These are phyloP conservation scores for Solanum sitiens DNA, from an alignment of 257 asterid species.

Conservation along the genomic window DNA sequence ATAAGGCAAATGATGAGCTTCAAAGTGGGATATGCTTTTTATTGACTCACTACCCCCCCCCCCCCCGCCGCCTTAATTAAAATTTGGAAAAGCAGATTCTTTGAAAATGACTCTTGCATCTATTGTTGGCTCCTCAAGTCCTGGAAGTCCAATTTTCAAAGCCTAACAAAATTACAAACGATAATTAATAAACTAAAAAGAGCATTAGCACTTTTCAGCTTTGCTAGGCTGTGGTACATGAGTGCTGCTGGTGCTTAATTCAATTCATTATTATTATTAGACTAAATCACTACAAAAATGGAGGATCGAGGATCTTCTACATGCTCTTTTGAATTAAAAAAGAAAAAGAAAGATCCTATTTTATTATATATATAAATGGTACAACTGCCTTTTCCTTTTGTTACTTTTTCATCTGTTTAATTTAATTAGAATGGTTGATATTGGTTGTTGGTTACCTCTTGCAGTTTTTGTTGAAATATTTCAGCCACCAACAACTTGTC, in stretches of 20 bases:
- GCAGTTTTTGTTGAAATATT: neutral
- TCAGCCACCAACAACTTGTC: neutral
- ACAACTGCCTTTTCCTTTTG: neutral
- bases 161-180: neutral
- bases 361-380: neutral
- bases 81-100: constrained; percentile 15
- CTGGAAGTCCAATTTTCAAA: constrained; percentile 23
- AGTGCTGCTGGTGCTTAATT: neutral
- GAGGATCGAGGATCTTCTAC: neutral
- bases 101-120: constrained; percentile 9
- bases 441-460: neutral
- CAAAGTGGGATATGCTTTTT: neutral
- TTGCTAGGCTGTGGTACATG: neutral
- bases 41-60: neutral
- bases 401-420: neutral
- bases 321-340: neutral
- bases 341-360: neutral
- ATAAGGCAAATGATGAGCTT: constrained; percentile 4
- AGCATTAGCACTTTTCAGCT: neutral
- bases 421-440: neutral
- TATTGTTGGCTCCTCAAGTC: constrained; percentile 42
- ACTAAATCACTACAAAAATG: neutral
- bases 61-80: neutral
- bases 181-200: neutral
- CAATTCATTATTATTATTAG: neutral